Conservation (phyloP, 257 asterid species). For the Solanum ossicruentum region DNA sequence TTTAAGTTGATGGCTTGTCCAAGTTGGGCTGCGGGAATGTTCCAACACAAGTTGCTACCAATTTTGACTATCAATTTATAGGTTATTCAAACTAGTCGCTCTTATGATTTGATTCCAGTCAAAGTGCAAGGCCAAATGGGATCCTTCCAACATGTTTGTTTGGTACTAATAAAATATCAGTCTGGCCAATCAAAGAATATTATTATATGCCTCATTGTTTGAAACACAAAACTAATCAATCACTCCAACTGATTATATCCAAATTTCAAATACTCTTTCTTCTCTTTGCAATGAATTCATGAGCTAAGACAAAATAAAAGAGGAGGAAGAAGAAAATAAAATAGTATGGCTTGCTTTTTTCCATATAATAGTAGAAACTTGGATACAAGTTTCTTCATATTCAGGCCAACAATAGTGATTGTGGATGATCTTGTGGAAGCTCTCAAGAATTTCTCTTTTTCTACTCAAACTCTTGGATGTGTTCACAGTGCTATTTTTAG, state of each 20-base stretch:
- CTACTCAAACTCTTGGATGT: slow-evolving; percentile 48
- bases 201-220: neutral
- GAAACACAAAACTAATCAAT: too few species aligned
- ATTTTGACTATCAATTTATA: neutral
- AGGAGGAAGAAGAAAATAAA: neutral
- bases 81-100: neutral
- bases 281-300: neutral
- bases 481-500: slow-evolving; percentile 43
- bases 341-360: slow-evolving; percentile 44
- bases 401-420: slow-evolving; percentile 40
- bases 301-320: neutral
- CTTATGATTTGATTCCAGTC: neutral
- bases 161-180: neutral
- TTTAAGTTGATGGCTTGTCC: neutral
- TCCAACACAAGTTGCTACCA: neutral
- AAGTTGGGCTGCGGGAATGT: neutral
- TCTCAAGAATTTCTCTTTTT: slow-evolving; percentile 28
- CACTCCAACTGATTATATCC: neutral
- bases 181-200: neutral
- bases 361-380: slow-evolving; percentile 44
- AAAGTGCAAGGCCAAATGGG: neutral
- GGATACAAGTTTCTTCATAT: slow-evolving; percentile 38
- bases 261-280: neutral
- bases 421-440: slow-evolving; percentile 33
- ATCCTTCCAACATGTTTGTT: neutral